Evolutionary conservation across 176 grass and related monocot genomes (phyloP).

Genomic region (Oryza rufipogon): DNA sequence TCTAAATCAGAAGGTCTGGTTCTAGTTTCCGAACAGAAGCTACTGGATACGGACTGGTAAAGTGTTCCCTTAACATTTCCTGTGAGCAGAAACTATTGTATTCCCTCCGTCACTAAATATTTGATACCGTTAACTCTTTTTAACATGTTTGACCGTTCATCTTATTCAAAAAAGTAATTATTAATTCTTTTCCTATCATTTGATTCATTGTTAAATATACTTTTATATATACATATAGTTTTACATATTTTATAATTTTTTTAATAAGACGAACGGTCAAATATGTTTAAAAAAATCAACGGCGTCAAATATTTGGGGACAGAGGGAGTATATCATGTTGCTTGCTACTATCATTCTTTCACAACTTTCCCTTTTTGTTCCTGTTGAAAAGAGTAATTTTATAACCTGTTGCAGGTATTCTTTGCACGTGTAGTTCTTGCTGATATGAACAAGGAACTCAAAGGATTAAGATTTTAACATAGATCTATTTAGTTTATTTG

Average conservation of each 20-base stretch:
- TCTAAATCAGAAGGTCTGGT: conserved; percentile 51
- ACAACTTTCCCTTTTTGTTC: conserved; percentile 15
- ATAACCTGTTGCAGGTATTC: conserved; percentile 72
- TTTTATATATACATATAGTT: no score
- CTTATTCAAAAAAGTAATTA: no score
- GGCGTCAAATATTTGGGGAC: no score
- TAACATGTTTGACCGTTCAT: no score
- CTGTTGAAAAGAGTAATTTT: conserved; percentile 1
- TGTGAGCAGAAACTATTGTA: conserved; percentile 24
- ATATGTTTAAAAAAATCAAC: no score
- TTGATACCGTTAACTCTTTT: no score
- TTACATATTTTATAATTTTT: no score
- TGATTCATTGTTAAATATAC: no score
- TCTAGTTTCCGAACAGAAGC: conserved; percentile 99
- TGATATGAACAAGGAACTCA: conserved; percentile 99
- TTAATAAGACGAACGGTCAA: no score
- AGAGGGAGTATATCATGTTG: background rate
- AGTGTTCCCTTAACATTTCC: conserved; percentile 36
- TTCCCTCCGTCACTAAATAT: no score
- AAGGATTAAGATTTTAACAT: conserved; percentile 81
- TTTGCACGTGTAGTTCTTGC: conserved; percentile 97
- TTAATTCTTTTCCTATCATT: no score
- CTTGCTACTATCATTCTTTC: conserved; percentile 25
- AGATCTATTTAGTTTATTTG: conserved; percentile 36
- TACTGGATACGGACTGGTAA: conserved; percentile 98